Percentiles rank a stretch among this genome's conserved stretches.
These are phyloP conservation scores for Scheffersomyces stipitis DNA, from an alignment of 805 yeast species.

Conservation along the genomic window DNA sequence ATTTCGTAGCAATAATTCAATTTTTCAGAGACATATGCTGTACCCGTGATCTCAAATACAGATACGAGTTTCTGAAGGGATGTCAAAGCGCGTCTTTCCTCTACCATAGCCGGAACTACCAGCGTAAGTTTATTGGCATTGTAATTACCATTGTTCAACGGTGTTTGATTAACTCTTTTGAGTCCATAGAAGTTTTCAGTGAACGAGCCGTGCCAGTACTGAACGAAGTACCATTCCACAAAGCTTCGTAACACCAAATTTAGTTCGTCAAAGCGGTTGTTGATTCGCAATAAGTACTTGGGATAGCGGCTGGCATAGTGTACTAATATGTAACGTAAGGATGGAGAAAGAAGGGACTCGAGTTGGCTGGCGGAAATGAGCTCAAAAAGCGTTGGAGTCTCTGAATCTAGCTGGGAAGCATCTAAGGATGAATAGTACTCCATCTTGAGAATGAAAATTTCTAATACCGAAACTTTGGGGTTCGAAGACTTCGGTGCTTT, in stretches of 20 bases:
- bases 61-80: conserved; percentile 53
- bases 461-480: too few species aligned
- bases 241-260: conserved; percentile 58
- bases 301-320: conserved; percentile 83
- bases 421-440: conserved; percentile 79
- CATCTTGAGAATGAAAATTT: too few species aligned
- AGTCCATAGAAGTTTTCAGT: conserved; percentile 92
- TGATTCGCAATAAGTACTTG: conserved; percentile 55
- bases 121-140: conserved; percentile 34
- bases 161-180: conserved; percentile 54
- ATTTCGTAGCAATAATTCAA: conserved; percentile 62
- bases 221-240: conserved; percentile 70
- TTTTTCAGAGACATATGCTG: conserved; percentile 71
- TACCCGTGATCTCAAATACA: conserved; percentile 58
- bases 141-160: conserved; percentile 27
- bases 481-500: too few species aligned
- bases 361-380: conserved; percentile 79
- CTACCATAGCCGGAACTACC: conserved; percentile 43
- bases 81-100: conserved; percentile 53
- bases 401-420: conserved; percentile 71
- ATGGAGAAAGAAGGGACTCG: conserved; percentile 75
- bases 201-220: conserved; percentile 78
- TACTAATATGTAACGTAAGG: conserved; percentile 73
- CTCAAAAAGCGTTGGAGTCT: conserved; percentile 86
- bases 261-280: conserved; percentile 76